Conservation (phyloP, 2,329 filamentous ascomycete species). For the Pleomassaria siparia region DNA sequence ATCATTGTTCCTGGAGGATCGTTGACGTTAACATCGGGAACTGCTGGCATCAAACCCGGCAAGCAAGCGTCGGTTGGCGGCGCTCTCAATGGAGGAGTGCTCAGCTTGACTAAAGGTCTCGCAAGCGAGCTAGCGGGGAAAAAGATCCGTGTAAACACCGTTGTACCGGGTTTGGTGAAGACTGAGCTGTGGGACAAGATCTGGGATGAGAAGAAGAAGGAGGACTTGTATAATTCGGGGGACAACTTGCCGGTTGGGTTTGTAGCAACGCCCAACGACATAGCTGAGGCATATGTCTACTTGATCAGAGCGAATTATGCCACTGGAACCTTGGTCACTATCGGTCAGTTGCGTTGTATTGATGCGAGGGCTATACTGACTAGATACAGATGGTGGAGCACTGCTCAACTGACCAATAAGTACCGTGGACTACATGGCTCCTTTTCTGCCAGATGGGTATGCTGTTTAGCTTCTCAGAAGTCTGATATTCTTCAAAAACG, state of each 20-base stretch:
- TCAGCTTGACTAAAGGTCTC: conserved; percentile 15
- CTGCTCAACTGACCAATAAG: neutral
- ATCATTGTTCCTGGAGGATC: conserved; percentile 43
- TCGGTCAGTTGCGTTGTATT: no score
- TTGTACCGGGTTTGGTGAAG: conserved; percentile 11
- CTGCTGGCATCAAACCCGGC: conserved; percentile 39
- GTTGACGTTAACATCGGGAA: conserved; percentile 43
- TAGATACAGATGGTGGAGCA: neutral
- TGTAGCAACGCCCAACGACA: conserved; percentile 10
- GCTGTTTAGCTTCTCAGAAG: no score
- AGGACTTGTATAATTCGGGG: conserved; percentile 2
- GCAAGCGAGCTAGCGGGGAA: conserved; percentile 11
- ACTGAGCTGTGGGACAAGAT: conserved; percentile 16
- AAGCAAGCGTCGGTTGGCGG: conserved; percentile 42
- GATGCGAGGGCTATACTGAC: no score
- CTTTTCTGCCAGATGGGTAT: no score
- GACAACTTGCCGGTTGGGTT: conserved; percentile 10
- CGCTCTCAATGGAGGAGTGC: conserved; percentile 22
- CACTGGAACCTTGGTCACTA: conserved; percentile 9
- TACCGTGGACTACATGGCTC: no score
- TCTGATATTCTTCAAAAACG: no score
- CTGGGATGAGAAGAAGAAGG: conserved; percentile 6
- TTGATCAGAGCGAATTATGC: conserved; percentile 10
- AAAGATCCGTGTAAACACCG: conserved; percentile 12
- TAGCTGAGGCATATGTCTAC: conserved; percentile 14